Evolutionary conservation across 345 rosid species (phyloP), one percentile per base, ranked within the genome.

Genomic region (Clarkia xantiana): DNA sequence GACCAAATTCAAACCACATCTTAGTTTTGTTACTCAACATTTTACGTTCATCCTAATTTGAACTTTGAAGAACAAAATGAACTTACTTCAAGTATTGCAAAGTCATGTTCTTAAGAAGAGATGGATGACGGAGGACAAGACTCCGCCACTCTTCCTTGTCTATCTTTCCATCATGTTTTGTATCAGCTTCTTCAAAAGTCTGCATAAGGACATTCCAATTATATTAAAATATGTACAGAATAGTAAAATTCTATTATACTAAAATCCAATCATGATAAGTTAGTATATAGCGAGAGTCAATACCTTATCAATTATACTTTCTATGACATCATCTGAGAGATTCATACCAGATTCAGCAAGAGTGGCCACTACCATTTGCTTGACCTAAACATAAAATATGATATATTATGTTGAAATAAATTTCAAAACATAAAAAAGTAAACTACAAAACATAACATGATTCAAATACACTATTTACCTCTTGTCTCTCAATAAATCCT

Each of bases 331-430:
- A 58, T 87, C 95, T 2, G 78, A 78, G 61, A 93, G 79, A 68
- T 93, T 93, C 99, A 93, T 93, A 53, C 99, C 96, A 9, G 99
- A 87, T 62, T 93, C 99, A 4, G 99, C 96, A 54, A 87, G 96
- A 0, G 99, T 93, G 56, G 99, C 99, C 3, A 93, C 99, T 39
- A 93, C 96, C 99, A 93, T 93, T 93, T 93, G 98, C 67, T 91
- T 91, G 59, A 91, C 94, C 98, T 86, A 18, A 12, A 55, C n/a
- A 59, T 11, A 20, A 9, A 29, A 42, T 40, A 60, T 25, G 39
- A 15, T 41, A 43, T 8, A n/a, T 23, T 14, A 25, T 4, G 15
- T 29, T 47, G 20, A 20, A 39, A 38, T 6, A 36, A 13, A 14
- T 54, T n/a, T 9, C 13, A 3, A 16, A 42, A 13, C 44, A 49